Evolutionary conservation across 106 monocot genomes (phyloP), one percentile per base, ranked within the genome.

Genomic region (Allium fistulosum): DNA sequence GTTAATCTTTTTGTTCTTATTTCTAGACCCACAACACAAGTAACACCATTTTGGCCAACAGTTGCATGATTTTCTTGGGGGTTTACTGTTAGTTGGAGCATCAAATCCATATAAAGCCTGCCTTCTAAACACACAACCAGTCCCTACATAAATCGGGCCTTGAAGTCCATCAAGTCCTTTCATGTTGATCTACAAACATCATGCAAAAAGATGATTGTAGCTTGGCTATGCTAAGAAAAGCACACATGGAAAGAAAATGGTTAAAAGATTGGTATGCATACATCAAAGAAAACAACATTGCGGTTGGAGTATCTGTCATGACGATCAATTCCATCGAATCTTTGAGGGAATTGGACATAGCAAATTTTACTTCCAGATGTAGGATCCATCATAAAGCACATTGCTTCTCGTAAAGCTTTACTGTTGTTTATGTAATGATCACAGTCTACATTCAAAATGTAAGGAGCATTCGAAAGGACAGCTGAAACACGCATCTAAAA

Each of bases 341-440:
- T 82, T 71, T 93, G 93, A 61, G 92, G 92, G 68, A 87, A 87
- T 69, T 92, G 91, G 14, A 92, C 91, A 52, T 87, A 91, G 37
- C 84, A 87, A 12, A 88, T 76, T 73, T 81, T 84, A 67, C 80
- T 83, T 55, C 93, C 93, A 6, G 75, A 75, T 15, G 59, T 73
- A 1, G 86, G 80, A 68, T 93, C 93, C 88, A 93, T 88, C 84
- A 93, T 57, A 59, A 93, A 93, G 65, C 93, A 93, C 93, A 93
- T 93, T 27, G 93, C 88, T 66, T 88, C 93, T 56, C 93, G 71
- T 7, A 93, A 53, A 9, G 93, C 93, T 59, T 93, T 86, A 72
- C 86, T 81, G 73, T 88, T 88, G 72, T 93, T 88, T 72, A 93
- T 81, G 8, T 93, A 93, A 71, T 93, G 93, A 55, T 93, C 93